Evolutionary conservation across 129 eudicot species (phyloP), one percentile per base, ranked within the genome.

Genomic region (Flaveria bidentis): DNA sequence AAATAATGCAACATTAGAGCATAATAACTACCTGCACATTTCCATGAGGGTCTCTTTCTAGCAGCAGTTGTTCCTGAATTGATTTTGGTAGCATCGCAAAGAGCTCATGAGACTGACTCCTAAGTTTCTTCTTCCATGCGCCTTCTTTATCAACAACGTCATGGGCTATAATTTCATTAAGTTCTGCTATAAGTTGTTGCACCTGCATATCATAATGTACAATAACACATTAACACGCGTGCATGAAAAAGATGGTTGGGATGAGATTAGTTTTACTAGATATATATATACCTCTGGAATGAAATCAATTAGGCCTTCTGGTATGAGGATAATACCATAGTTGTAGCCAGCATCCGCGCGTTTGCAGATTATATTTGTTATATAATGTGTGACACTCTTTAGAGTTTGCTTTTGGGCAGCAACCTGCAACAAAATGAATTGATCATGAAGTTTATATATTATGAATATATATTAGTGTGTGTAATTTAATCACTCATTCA

Each of bases 1-100:
- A 68, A 45, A 52, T 22, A 50, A 22, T 56, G 75, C 44, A 68
- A 61, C 61, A 73, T 26, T 67, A 41, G 23, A 41, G 30, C 28
- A 69, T 25, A 16, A 61, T 68, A 77, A 74, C 63, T 80, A 95
- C 99, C 92, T 95, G 99, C 44, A 95, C 99, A 74, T 95, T 95
- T 67, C 99, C 99, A 82, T 91, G 99, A 44, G 99, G 99, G 76
- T 95, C 99, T 85, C 97, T 95, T 88, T 95, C 96, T 46, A 95
- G 96, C 86, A 91, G 82, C 74, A 95, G 64, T 71, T 95, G 99
- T 22, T 91, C 96, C 80, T 91, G 97, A 78, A 95, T 95, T 64
- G 97, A 86, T 76, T 82, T 85, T 58, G 99, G 99, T 64, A 95
- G 72, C 23, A 88, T n/a, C 53, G 86, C 91, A 60, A 95, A 95